phyloP scores from a whole-genome alignment of 202 grass and related monocot genomes.

The Panicum hallii region DNA sequence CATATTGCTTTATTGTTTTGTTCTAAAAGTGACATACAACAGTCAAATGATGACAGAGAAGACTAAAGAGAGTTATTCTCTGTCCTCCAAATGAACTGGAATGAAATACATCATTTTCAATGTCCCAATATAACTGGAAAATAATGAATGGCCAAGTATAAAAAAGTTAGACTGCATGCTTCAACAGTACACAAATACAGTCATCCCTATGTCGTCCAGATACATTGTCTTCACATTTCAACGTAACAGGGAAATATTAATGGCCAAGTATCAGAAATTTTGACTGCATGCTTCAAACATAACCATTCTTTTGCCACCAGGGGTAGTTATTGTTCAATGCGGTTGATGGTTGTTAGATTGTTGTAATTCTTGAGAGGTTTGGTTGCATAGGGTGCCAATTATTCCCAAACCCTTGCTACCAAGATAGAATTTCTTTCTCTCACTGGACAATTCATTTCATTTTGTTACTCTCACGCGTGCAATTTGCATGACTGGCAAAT shows the following conservation, averaged over 20 bases:
- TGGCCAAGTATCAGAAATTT: not conserved
- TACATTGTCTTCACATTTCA: constrained; percentile 6
- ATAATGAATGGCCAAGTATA: not conserved
- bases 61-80: constrained; percentile 13
- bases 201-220: not conserved
- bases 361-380: constrained; percentile 6
- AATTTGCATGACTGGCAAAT: constrained; percentile 22
- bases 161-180: not conserved
- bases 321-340: constrained; percentile 6
- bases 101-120: constrained; percentile 9
- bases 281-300: not conserved
- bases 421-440: not conserved
- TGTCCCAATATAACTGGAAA: not conserved
- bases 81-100: not conserved
- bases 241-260: not conserved
- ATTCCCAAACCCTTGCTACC: not conserved
- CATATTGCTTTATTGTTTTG: constrained; percentile 30
- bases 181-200: not conserved
- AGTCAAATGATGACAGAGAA: not conserved
- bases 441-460: not conserved
- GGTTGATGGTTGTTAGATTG: not conserved
- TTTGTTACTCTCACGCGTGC: not conserved
- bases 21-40: not conserved
- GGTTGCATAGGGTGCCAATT: not conserved
- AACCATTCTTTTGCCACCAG: not conserved